Evolutionary conservation across 108 stramenopile genomes (phyloP).

Genomic region (Nannochloropsis oceanica): DNA sequence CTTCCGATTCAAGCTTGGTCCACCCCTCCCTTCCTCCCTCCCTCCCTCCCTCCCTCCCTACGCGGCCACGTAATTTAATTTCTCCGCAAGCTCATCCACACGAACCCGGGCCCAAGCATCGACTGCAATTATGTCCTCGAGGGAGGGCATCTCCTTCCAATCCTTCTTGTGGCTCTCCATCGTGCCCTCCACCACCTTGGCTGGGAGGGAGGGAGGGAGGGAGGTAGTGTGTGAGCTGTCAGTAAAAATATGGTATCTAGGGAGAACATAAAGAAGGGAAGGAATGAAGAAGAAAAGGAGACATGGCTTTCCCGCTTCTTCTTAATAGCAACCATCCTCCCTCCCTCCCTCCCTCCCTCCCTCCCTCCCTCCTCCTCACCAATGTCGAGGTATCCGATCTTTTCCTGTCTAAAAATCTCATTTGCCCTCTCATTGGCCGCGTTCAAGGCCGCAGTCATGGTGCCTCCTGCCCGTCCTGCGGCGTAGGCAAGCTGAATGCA

Average conservation of each 20-base stretch:
- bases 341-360: neutral
- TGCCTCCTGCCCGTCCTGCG: slow-evolving; percentile 72
- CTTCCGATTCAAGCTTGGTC: no score
- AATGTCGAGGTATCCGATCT: no score
- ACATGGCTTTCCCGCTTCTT: neutral
- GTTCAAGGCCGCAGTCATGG: slow-evolving; percentile 90
- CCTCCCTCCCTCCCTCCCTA: no score
- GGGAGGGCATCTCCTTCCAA: slow-evolving; percentile 44
- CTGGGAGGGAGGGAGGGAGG: no score
- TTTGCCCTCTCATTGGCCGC: slow-evolving; percentile 91
- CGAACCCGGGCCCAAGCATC: slow-evolving; percentile 30
- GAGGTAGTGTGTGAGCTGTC: neutral
- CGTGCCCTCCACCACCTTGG: slow-evolving; percentile 48
- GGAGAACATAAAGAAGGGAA: slow-evolving; percentile 45
- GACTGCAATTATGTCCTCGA: slow-evolving; percentile 80
- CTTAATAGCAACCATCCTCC: neutral
- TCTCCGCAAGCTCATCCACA: no score
- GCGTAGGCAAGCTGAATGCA: slow-evolving; percentile 82
- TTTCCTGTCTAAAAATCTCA: slow-evolving; percentile 76
- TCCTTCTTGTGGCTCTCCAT: slow-evolving; percentile 90
- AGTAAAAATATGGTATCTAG: slow-evolving; percentile 79
- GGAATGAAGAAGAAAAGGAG: neutral
- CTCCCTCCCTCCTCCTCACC: no score
- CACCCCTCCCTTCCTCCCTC: no score
- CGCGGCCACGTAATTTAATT: no score